These are phyloP conservation scores for Sugiyamaella americana DNA, from an alignment of 805 yeast species.

Conservation along the genomic window DNA sequence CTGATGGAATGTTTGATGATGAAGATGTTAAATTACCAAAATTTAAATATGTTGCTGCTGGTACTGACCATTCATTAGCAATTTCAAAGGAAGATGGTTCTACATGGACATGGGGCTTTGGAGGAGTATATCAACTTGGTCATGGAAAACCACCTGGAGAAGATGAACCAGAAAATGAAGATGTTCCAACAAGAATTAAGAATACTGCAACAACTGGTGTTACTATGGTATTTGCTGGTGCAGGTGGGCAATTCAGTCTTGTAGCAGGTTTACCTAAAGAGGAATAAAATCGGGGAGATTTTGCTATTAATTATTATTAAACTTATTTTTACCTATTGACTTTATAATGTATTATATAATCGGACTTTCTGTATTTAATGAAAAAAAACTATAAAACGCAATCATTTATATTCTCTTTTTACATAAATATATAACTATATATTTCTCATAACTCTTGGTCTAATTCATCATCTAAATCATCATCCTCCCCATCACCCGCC, in stretches of 20 bases:
- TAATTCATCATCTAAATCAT: constrained; percentile 15
- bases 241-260: constrained; percentile 94
- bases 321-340: no score
- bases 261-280: constrained; percentile 58
- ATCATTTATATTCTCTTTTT: no score
- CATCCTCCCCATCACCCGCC: constrained; percentile 22
- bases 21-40: constrained; percentile 38
- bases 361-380: no score
- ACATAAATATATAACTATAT: no score
- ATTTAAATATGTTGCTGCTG: constrained; percentile 60
- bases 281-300: background rate
- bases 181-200: constrained; percentile 77
- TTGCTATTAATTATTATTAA: no score
- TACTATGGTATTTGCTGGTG: constrained; percentile 67
- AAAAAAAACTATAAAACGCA: no score
- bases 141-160: constrained; percentile 76
- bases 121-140: constrained; percentile 94
- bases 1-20: constrained; percentile 31
- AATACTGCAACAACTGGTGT: constrained; percentile 89
- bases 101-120: constrained; percentile 95
- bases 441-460: background rate
- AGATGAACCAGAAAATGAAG: constrained; percentile 84
- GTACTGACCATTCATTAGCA: constrained; percentile 91
- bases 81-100: constrained; percentile 70
- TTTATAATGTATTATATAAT: no score